A percentile compares a stretch with the other conserved stretches of the same genome.
These are phyloP conservation scores for Graphilbum ipis-grandicollis DNA, from an alignment of 2,329 filamentous ascomycete genomes.

Conservation along the genomic window DNA sequence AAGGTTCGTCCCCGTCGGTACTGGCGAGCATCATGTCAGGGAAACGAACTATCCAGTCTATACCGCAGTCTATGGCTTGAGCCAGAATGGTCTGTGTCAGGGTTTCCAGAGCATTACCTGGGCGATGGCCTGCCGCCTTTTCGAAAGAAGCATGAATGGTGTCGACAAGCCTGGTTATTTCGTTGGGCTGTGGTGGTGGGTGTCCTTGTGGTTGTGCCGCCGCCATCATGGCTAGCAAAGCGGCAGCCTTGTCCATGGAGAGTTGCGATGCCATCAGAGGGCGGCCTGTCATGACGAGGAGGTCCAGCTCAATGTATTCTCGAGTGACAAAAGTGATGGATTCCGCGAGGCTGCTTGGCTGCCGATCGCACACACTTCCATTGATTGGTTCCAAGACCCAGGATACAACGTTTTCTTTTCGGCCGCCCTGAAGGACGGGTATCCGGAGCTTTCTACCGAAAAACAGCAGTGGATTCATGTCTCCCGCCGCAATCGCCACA, in stretches of 20 bases:
- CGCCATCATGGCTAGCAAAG: background rate
- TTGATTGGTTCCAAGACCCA: background rate
- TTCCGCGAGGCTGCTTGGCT: background rate
- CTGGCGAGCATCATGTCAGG: slow-evolving; percentile 2
- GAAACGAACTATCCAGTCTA: slow-evolving; percentile 8
- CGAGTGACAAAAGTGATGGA: slow-evolving; percentile 7
- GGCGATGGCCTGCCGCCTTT: background rate
- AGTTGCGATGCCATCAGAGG: slow-evolving; percentile 1
- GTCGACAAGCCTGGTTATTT: background rate
- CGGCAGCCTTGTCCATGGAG: background rate
- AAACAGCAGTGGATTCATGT: slow-evolving; percentile 7
- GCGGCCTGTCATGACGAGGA: slow-evolving; percentile 6
- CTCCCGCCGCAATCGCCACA: slow-evolving; percentile 8
- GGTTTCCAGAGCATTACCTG: background rate
- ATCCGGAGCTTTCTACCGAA: background rate
- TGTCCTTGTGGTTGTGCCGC: background rate
- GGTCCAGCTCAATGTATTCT: slow-evolving; percentile 11
- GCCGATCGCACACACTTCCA: slow-evolving; percentile 2
- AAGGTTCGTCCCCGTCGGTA: background rate
- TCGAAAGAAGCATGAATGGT: background rate
- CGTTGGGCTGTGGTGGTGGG: background rate
- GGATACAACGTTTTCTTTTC: slow-evolving; percentile 2
- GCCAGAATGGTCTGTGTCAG: slow-evolving; percentile 4
- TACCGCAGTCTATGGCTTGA: slow-evolving; percentile 7
- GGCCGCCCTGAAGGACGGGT: background rate